These are phyloP conservation scores for Gastrodia elata DNA, from an alignment of 106 monocot species.

Conservation along the genomic window DNA sequence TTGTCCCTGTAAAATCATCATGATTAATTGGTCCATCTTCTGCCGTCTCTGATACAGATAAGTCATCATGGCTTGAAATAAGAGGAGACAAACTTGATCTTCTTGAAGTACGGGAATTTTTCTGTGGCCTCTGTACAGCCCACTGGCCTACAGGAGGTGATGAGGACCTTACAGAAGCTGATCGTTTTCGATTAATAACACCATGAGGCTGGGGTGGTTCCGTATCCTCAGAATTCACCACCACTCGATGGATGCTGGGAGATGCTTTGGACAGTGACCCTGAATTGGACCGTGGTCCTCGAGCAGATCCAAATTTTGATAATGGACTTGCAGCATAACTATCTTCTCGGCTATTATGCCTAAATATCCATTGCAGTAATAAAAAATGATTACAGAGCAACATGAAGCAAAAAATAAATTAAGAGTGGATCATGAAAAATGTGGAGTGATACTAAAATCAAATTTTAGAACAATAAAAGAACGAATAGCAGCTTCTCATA, in stretches of 20 bases:
- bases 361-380: constrained; percentile 11
- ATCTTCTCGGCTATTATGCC: constrained; percentile 43
- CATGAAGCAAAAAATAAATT: background rate
- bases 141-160: constrained; percentile 50
- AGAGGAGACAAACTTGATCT: constrained; percentile 49
- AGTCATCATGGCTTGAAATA: constrained; percentile 28
- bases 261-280: constrained; percentile 30
- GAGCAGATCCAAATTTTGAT: constrained; percentile 31
- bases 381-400: background rate
- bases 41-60: constrained; percentile 19
- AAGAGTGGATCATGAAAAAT: constrained; percentile 5
- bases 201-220: constrained; percentile 30
- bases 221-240: constrained; percentile 36
- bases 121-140: constrained; percentile 49
- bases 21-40: constrained; percentile 15
- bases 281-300: constrained; percentile 49
- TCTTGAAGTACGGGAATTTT: constrained; percentile 45
- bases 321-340: constrained; percentile 22
- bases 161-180: constrained; percentile 22
- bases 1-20: constrained; percentile 12
- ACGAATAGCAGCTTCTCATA: background rate
- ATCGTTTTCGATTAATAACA: constrained; percentile 37
- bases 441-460: background rate
- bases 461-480: background rate
- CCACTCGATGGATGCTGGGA: constrained; percentile 17